Evolutionary conservation across 2,329 filamentous ascomycete genomes (phyloP).

Genomic region (Penicillium paneum): DNA sequence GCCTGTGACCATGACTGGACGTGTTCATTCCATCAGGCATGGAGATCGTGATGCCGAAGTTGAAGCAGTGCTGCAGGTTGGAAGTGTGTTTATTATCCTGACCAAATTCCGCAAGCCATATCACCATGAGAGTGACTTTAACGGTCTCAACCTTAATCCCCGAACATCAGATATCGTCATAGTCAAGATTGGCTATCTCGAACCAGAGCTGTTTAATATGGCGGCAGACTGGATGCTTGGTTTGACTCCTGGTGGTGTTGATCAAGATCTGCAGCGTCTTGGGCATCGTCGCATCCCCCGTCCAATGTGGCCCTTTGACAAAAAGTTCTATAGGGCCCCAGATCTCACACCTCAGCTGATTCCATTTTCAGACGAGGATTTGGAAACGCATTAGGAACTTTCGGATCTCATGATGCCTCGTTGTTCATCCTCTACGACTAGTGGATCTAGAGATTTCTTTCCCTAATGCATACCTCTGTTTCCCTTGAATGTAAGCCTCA

Average conservation of each 20-base stretch:
- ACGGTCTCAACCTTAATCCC: slow-evolving; percentile 47
- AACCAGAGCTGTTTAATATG: slow-evolving; percentile 55
- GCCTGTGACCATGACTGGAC: slow-evolving; percentile 52
- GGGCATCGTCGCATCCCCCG: slow-evolving; percentile 49
- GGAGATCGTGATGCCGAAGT: slow-evolving; percentile 49
- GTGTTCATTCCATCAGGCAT: slow-evolving; percentile 50
- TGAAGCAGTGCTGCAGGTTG: slow-evolving; percentile 52
- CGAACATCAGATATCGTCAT: slow-evolving; percentile 51
- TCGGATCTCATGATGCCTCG: background rate
- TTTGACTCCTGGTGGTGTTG: slow-evolving; percentile 54
- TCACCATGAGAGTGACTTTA: slow-evolving; percentile 54
- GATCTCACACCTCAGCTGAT: slow-evolving; percentile 40
- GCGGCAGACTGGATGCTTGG: slow-evolving; percentile 54
- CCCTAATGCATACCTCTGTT: background rate
- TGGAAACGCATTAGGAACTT: too few relatives aligned
- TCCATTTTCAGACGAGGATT: slow-evolving; percentile 27
- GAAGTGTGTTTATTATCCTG: slow-evolving; percentile 52
- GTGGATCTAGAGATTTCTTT: too few relatives aligned
- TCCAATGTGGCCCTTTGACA: slow-evolving; percentile 52
- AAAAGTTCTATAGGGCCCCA: slow-evolving; percentile 31
- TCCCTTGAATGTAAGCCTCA: too few relatives aligned
- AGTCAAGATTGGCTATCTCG: slow-evolving; percentile 57
- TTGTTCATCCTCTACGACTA: background rate
- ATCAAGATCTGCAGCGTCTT: slow-evolving; percentile 51
- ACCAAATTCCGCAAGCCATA: slow-evolving; percentile 55